Percentiles rank a stretch among this genome's conserved stretches.
Conservation (phyloP, 2,329 filamentous ascomycete species). For the Calonectria pauciramosa region DNA sequence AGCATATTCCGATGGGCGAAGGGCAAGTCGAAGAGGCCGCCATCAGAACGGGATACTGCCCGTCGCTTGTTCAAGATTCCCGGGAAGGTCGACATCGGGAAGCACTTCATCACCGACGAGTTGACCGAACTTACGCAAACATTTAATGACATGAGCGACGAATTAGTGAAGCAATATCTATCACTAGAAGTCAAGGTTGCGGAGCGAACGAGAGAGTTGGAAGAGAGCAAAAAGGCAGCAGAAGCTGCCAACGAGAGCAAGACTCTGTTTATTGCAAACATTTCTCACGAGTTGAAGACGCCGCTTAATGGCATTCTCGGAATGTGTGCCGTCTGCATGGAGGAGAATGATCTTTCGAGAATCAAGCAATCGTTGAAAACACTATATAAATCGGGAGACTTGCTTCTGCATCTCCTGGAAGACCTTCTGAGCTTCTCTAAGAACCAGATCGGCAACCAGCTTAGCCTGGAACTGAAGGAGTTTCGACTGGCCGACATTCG, state of each 20-base stretch:
- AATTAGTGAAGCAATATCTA: constrained; percentile 88
- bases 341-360: constrained; percentile 82
- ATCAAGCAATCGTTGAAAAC: constrained; percentile 89
- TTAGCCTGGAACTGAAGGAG: constrained; percentile 86
- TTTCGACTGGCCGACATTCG: constrained; percentile 88
- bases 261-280: constrained; percentile 97
- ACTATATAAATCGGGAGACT: constrained; percentile 81
- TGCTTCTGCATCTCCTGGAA: constrained; percentile 87
- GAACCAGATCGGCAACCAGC: constrained; percentile 90
- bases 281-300: constrained; percentile 89
- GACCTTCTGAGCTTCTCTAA: constrained; percentile 95
- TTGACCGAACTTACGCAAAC: constrained; percentile 85
- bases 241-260: constrained; percentile 98
- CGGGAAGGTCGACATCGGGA: constrained; percentile 81
- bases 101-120: constrained; percentile 85
- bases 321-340: constrained; percentile 94
- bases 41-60: constrained; percentile 53
- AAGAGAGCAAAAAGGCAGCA: constrained; percentile 90
- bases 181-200: constrained; percentile 87
- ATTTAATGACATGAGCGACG: constrained; percentile 95
- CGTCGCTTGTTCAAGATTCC: constrained; percentile 84
- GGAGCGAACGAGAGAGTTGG: constrained; percentile 85
- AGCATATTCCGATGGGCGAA: constrained; percentile 55
- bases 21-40: constrained; percentile 48
- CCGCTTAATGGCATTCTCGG: constrained; percentile 96